Evolutionary conservation across 2,329 filamentous ascomycete genomes (phyloP).

Genomic region (Colletotrichum liriopes): DNA sequence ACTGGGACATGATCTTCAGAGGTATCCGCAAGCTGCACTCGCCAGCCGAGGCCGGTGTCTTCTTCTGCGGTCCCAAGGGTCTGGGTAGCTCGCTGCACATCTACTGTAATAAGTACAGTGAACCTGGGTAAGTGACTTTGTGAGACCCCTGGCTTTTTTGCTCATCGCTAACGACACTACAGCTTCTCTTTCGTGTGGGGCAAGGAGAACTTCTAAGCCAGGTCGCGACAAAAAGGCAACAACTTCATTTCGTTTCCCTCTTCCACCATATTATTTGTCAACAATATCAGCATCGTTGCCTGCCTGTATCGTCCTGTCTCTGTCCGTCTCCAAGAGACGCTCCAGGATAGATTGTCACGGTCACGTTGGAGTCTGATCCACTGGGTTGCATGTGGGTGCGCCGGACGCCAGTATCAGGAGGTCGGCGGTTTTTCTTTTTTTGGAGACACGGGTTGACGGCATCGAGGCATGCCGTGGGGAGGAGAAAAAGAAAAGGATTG

Average conservation of each 20-base stretch:
- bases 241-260: constrained; percentile 41
- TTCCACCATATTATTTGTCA: constrained; percentile 41
- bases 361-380: constrained; percentile 28
- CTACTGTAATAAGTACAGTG: constrained; percentile 91
- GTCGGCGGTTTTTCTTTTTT: constrained; percentile 22
- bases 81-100: constrained; percentile 83
- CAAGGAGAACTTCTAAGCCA: constrained; percentile 76
- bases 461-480: constrained; percentile 17
- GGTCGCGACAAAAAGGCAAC: constrained; percentile 23
- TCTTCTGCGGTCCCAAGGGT: constrained; percentile 89
- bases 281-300: constrained; percentile 35
- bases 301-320: constrained; percentile 14
- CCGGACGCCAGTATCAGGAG: constrained; percentile 34
- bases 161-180: constrained; percentile 39
- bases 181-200: constrained; percentile 79
- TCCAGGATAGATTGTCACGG: constrained; percentile 10
- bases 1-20: constrained; percentile 93
- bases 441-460: constrained; percentile 9
- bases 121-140: constrained; percentile 75
- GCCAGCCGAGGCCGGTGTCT: constrained; percentile 81
- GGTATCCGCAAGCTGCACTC: constrained; percentile 85
- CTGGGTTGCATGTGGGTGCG: constrained; percentile 37
- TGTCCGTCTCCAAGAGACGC: neutral
- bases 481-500: constrained; percentile 3
- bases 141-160: neutral